These are phyloP conservation scores for Talaromyces sp. DNA, from an alignment of 2,329 filamentous ascomycete genomes.

Conservation along the genomic window DNA sequence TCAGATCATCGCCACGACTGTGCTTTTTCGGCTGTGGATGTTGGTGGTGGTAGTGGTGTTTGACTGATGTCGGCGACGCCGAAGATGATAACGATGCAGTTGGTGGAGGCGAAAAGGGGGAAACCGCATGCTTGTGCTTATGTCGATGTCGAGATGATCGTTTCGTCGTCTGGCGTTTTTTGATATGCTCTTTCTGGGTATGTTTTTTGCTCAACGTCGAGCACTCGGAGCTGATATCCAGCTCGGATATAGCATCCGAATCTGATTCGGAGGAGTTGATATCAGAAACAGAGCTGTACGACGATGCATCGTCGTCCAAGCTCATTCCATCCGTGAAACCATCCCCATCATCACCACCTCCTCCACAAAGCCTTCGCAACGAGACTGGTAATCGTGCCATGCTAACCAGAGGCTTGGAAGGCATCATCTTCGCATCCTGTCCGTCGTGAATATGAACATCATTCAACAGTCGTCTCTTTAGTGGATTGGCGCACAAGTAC, in stretches of 20 bases:
- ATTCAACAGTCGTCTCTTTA: constrained; percentile 13
- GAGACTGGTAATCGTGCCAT: not conserved
- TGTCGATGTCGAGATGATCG: not conserved
- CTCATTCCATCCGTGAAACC: constrained; percentile 31
- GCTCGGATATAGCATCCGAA: not conserved
- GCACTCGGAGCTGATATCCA: not conserved
- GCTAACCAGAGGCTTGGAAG: not conserved
- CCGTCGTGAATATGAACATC: not conserved
- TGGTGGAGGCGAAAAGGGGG: not conserved
- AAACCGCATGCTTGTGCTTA: not conserved
- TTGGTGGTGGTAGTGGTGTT: not conserved
- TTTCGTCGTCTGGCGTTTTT: not conserved
- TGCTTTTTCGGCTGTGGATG: not conserved
- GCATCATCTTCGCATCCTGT: not conserved
- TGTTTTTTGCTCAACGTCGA: not conserved
- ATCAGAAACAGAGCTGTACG: not conserved
- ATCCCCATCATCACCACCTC: not conserved
- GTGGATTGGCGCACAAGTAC: constrained; percentile 10
- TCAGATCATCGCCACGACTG: not conserved
- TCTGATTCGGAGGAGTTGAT: not conserved
- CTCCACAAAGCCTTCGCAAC: not conserved
- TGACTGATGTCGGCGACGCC: not conserved
- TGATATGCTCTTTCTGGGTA: not conserved
- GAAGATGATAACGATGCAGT: not conserved
- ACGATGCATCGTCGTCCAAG: constrained; percentile 6